Conservation (phyloP, 2,329 filamentous ascomycete genomes). For the Chaetoscypha palmicola region DNA sequence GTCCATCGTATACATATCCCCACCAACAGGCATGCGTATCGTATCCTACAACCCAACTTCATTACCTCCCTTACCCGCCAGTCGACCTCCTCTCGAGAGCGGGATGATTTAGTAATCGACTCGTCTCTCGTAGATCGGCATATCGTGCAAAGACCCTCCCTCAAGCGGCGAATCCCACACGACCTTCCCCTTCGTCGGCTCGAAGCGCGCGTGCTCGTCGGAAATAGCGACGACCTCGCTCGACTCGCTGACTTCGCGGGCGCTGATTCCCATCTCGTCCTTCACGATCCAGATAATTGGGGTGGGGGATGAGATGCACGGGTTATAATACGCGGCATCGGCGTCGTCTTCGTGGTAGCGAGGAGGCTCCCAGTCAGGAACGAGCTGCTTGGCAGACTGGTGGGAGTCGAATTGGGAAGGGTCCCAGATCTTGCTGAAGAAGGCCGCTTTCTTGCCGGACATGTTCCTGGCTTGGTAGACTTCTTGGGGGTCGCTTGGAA, state of each 20-base stretch:
- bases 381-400: constrained; percentile 56
- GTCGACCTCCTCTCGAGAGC: too few relatives aligned
- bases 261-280: constrained; percentile 66
- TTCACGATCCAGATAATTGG: constrained; percentile 76
- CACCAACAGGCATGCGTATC: too few relatives aligned
- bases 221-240: constrained; percentile 67
- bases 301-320: constrained; percentile 51
- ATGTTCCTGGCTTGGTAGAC: constrained; percentile 13
- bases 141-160: constrained; percentile 25
- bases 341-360: constrained; percentile 55
- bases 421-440: constrained; percentile 61
- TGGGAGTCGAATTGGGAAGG: constrained; percentile 71
- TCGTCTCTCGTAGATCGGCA: constrained; percentile 25
- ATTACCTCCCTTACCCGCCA: too few relatives aligned
- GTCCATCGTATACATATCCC: too few relatives aligned
- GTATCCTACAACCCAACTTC: too few relatives aligned
- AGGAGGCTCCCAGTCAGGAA: constrained; percentile 49
- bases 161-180: constrained; percentile 44
- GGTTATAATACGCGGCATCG: constrained; percentile 65
- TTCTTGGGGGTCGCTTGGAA: constrained; percentile 26
- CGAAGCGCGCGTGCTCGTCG: constrained; percentile 64
- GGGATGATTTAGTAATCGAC: constrained; percentile 27
- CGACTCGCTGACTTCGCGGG: constrained; percentile 68
- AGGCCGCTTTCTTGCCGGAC: constrained; percentile 40
- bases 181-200: constrained; percentile 58